Conservation (phyloP, 2,329 filamentous ascomycete species). For the Nannizzia gypsea region DNA sequence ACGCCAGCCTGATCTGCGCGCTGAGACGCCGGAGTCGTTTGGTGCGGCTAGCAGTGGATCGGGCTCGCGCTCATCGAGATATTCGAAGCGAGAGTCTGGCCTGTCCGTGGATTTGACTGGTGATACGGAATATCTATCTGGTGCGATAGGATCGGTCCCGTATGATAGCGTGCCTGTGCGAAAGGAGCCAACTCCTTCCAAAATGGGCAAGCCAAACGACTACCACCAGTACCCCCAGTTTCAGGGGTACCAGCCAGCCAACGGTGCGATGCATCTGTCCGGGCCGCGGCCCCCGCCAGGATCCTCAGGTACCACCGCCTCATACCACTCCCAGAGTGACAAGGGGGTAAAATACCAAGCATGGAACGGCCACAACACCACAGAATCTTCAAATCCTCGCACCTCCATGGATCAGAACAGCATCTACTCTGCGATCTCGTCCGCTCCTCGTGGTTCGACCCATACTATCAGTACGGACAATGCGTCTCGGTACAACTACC, state of each 20-base stretch:
- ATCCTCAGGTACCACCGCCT: slow-evolving; percentile 48
- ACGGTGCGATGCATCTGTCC: slow-evolving; percentile 46
- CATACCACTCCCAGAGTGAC: slow-evolving; percentile 60
- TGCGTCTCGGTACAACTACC: slow-evolving; percentile 34
- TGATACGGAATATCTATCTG: slow-evolving; percentile 62
- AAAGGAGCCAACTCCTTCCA: slow-evolving; percentile 61
- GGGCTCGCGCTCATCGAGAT: slow-evolving; percentile 60
- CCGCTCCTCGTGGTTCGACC: slow-evolving; percentile 45
- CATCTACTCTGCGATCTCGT: slow-evolving; percentile 50
- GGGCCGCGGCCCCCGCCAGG: slow-evolving; percentile 50
- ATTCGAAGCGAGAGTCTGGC: slow-evolving; percentile 58
- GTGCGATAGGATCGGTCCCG: slow-evolving; percentile 76
- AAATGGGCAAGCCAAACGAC: slow-evolving; percentile 68
- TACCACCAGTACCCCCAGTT: slow-evolving; percentile 82
- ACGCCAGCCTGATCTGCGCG: slow-evolving; percentile 44
- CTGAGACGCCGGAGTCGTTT: slow-evolving; percentile 43
- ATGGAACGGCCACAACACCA: slow-evolving; percentile 51
- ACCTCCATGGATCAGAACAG: slow-evolving; percentile 54
- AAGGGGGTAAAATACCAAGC: slow-evolving; percentile 62
- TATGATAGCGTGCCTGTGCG: slow-evolving; percentile 61
- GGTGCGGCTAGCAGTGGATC: slow-evolving; percentile 47
- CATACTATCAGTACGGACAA: slow-evolving; percentile 45
- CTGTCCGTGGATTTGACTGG: slow-evolving; percentile 58
- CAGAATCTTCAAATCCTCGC: slow-evolving; percentile 43
- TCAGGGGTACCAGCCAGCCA: slow-evolving; percentile 43